Conservation (phyloP, 441 rosid species). For the Corymbia calophylla region DNA sequence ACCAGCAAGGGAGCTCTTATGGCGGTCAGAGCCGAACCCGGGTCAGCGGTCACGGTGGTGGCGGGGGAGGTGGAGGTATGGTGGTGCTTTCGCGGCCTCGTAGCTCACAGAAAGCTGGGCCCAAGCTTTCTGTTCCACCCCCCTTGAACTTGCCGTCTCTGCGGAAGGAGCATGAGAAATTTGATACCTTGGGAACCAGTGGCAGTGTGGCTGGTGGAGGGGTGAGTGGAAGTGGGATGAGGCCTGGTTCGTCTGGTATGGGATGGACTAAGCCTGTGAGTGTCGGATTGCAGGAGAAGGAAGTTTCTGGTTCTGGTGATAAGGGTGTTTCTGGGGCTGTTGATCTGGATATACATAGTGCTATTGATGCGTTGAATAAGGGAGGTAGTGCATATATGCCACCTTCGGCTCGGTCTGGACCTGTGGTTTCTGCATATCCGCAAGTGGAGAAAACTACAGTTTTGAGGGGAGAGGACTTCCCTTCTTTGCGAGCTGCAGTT, state of each 20-base stretch:
- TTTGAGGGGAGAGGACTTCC: constrained; percentile 93
- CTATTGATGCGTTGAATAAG: constrained; percentile 36
- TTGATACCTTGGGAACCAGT: constrained; percentile 61
- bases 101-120: constrained; percentile 84
- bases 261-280: constrained; percentile 83
- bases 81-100: constrained; percentile 88
- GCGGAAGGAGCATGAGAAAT: constrained; percentile 83
- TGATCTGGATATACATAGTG: constrained; percentile 30
- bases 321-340: constrained; percentile 18
- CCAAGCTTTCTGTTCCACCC: constrained; percentile 97
- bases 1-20: constrained; percentile 32
- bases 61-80: constrained; percentile 74
- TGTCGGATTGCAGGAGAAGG: constrained; percentile 51
- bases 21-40: constrained; percentile 33
- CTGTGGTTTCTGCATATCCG: constrained; percentile 24
- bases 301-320: constrained; percentile 16
- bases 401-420: constrained; percentile 38
- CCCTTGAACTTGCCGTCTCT: constrained; percentile 95
- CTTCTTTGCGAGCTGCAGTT: constrained; percentile 76
- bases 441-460: constrained; percentile 50
- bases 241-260: constrained; percentile 76
- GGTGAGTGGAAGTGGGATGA: constrained; percentile 51
- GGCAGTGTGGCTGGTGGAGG: constrained; percentile 65
- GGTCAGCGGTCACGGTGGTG: constrained; percentile 23
- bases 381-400: constrained; percentile 37